phyloP scores from a whole-genome alignment of 176 grass and related monocot species.

The Luzula sylvatica region DNA sequence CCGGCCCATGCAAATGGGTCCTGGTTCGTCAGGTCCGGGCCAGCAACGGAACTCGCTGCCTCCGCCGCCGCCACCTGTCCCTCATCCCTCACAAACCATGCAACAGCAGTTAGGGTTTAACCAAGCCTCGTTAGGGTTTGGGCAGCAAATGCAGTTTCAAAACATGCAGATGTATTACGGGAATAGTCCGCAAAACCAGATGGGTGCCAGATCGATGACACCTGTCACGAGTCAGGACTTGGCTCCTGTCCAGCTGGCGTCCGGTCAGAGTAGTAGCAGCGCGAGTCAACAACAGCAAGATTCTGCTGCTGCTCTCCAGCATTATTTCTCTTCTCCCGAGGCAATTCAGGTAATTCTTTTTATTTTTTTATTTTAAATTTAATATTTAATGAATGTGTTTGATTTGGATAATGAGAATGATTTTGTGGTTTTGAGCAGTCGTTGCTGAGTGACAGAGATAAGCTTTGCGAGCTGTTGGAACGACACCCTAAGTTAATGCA shows the following conservation, averaged over 20 bases:
- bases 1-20: conserved; percentile 13
- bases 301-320: conserved; percentile 42
- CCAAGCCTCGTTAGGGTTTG: conserved; percentile 71
- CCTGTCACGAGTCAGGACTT: background rate
- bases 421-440: conserved; percentile 31
- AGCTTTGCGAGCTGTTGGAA: conserved; percentile 85
- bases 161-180: conserved; percentile 51
- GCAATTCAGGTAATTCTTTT: conserved; percentile 68
- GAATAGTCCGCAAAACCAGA: conserved; percentile 3
- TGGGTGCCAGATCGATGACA: conserved; percentile 9
- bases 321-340: conserved; percentile 83
- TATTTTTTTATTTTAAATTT: background rate
- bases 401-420: conserved; percentile 8
- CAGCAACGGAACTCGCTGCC: conserved; percentile 50
- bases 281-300: conserved; percentile 41
- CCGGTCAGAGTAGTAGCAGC: background rate
- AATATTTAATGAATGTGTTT: background rate
- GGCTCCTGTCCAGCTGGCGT: background rate
- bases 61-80: conserved; percentile 67
- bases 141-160: conserved; percentile 56
- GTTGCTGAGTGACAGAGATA: conserved; percentile 72
- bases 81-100: conserved; percentile 65
- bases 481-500: conserved; percentile 92
- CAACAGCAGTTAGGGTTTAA: conserved; percentile 56
- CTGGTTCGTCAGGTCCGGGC: background rate